Conservation (phyloP, 306 rosid genomes). For the Pyrus pyrifolia region DNA sequence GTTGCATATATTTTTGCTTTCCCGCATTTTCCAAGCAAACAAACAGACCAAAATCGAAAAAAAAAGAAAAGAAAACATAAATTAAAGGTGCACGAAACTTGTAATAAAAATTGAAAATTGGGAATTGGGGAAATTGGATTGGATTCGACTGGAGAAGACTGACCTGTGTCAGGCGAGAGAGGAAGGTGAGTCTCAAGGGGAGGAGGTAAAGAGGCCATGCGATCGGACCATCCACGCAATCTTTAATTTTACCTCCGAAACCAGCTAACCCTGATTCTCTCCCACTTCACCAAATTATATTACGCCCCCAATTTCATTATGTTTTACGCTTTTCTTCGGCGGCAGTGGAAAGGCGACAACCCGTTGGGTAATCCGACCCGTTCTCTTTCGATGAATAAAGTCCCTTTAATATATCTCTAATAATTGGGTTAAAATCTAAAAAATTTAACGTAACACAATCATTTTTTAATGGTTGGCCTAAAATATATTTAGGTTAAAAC, state of each 20-base stretch:
- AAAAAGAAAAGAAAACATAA: background rate
- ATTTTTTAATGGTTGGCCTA: too few species aligned
- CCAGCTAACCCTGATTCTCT: background rate
- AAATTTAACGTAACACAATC: too few species aligned
- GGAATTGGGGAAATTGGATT: conserved; percentile 1
- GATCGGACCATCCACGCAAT: conserved; percentile 38
- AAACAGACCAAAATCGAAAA: conserved; percentile 4
- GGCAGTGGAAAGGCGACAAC: background rate
- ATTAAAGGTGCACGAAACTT: background rate
- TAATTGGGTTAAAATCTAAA: too few species aligned
- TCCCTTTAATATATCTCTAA: too few species aligned
- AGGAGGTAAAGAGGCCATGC: conserved; percentile 50
- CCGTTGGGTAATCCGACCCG: background rate
- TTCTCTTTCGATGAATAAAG: background rate
- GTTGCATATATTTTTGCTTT: background rate
- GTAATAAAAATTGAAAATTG: background rate
- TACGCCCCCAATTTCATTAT: background rate
- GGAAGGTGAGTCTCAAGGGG: conserved; percentile 39
- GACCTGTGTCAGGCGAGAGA: conserved; percentile 47
- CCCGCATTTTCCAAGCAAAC: background rate
- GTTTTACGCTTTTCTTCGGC: background rate
- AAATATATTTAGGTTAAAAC: too few species aligned
- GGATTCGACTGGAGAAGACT: conserved; percentile 5
- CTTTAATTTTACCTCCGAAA: background rate
- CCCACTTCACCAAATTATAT: background rate